Evolutionary conservation across 1,139 yeast species (phyloP).

Genomic region (Diutina pseudorugosa): DNA sequence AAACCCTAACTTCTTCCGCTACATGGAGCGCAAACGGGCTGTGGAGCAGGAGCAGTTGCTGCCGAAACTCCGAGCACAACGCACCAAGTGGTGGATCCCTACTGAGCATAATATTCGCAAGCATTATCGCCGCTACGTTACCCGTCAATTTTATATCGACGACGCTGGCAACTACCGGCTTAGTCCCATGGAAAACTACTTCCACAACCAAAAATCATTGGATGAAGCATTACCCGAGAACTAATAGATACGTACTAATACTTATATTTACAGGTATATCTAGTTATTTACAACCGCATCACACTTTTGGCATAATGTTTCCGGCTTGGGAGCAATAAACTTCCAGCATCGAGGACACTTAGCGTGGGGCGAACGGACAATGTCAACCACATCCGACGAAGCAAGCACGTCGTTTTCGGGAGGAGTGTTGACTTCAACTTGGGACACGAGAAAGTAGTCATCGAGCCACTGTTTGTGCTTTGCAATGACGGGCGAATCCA

Average conservation of each 20-base stretch:
- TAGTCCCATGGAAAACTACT: constrained; percentile 17
- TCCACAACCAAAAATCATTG: constrained; percentile 8
- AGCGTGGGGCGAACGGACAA: constrained; percentile 27
- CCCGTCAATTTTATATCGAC: constrained; percentile 20
- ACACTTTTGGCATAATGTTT: constrained; percentile 59
- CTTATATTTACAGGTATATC: constrained; percentile 17
- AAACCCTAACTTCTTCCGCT: constrained; percentile 20
- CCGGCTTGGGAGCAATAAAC: constrained; percentile 39
- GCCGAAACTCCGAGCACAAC: constrained; percentile 9
- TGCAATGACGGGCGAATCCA: constrained; percentile 11
- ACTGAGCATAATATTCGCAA: constrained; percentile 20
- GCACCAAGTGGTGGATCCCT: constrained; percentile 19
- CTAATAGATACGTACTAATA: neutral
- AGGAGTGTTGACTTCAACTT: constrained; percentile 23
- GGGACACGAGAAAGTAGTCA: constrained; percentile 61
- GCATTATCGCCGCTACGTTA: constrained; percentile 18
- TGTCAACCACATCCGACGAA: constrained; percentile 18
- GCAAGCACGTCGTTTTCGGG: constrained; percentile 11
- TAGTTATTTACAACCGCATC: constrained; percentile 7
- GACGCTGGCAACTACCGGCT: constrained; percentile 10
- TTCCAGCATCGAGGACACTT: constrained; percentile 97
- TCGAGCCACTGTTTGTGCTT: constrained; percentile 21
- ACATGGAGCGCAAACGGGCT: constrained; percentile 15
- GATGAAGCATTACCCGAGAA: neutral
- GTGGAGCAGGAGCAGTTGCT: constrained; percentile 7